phyloP scores from a whole-genome alignment of 768 basidiomycete species.

The Chiua virens region DNA sequence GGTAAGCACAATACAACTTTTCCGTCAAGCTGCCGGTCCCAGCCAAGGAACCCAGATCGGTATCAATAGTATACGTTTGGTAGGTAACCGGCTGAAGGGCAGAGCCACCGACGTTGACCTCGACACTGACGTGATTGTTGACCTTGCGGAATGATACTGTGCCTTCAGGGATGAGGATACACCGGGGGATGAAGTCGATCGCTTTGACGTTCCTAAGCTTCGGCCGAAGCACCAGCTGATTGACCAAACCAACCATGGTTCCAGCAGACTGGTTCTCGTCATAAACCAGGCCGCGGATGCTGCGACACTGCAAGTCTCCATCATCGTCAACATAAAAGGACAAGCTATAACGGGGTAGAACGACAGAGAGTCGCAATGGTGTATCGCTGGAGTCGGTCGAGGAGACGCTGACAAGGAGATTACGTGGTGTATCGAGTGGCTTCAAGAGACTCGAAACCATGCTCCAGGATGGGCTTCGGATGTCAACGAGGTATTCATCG shows the following conservation, averaged over 20 bases:
- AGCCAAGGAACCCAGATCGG: conserved; percentile 28
- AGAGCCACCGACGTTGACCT: not conserved
- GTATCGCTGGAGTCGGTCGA: not conserved
- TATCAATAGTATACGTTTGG: conserved; percentile 32
- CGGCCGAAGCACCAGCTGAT: conserved; percentile 40
- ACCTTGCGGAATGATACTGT: conserved; percentile 29
- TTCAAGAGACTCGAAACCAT: conserved; percentile 24
- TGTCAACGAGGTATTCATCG: conserved; percentile 20
- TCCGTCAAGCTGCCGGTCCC: conserved; percentile 26
- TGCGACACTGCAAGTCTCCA: conserved; percentile 38
- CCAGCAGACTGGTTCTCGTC: conserved; percentile 41
- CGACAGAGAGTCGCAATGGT: conserved; percentile 22
- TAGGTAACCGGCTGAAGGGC: conserved; percentile 12
- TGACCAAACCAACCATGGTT: conserved; percentile 43
- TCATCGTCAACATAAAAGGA: conserved; percentile 37
- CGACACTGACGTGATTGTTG: conserved; percentile 9
- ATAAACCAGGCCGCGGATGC: conserved; percentile 41
- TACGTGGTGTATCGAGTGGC: conserved; percentile 20
- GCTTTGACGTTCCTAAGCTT: not conserved
- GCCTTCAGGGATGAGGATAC: conserved; percentile 41
- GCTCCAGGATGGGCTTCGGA: conserved; percentile 22
- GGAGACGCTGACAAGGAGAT: conserved; percentile 20
- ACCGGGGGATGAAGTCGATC: not conserved
- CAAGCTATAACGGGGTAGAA: conserved; percentile 41
- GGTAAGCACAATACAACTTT: conserved; percentile 39